Percentiles rank a stretch among this genome's conserved stretches.
Evolutionary conservation across 331 rosid species (phyloP).

Genomic region (Quercus phellos): DNA sequence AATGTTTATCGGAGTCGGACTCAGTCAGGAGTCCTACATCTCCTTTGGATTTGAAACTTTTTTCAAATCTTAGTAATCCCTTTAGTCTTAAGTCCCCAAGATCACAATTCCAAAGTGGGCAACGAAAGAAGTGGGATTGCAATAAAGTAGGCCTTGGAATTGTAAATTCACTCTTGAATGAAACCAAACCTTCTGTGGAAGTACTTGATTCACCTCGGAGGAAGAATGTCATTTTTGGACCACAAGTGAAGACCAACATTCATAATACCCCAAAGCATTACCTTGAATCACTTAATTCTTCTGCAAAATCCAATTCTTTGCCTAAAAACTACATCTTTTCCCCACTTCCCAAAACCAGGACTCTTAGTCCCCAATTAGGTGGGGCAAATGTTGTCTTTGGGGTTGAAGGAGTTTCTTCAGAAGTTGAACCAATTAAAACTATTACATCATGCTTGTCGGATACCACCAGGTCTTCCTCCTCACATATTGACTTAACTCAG

Average conservation of each 20-base stretch:
- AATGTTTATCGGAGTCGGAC: slow-evolving; percentile 51
- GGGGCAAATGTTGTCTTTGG: slow-evolving; percentile 28
- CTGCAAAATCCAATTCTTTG: slow-evolving; percentile 54
- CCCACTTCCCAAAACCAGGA: slow-evolving; percentile 30
- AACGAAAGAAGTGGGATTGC: slow-evolving; percentile 40
- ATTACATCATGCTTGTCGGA: slow-evolving; percentile 32
- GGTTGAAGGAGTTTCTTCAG: slow-evolving; percentile 19
- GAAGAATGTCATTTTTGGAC: slow-evolving; percentile 65
- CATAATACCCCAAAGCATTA: slow-evolving; percentile 33
- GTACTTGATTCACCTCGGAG: slow-evolving; percentile 37
- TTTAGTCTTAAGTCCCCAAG: slow-evolving; percentile 36
- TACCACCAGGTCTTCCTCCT: slow-evolving; percentile 37
- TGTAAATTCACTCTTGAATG: slow-evolving; percentile 57
- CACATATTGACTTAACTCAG: slow-evolving; percentile 19
- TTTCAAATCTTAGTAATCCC: slow-evolving; percentile 55
- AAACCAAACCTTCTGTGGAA: slow-evolving; percentile 40
- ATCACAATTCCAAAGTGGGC: slow-evolving; percentile 32
- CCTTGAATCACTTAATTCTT: slow-evolving; percentile 34
- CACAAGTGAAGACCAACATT: slow-evolving; percentile 49
- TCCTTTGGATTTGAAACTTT: slow-evolving; percentile 62
- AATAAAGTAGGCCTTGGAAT: slow-evolving; percentile 72
- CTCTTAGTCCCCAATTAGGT: slow-evolving; percentile 28
- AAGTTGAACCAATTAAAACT: slow-evolving; percentile 28
- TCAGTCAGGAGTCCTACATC: slow-evolving; percentile 77
- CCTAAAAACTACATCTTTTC: slow-evolving; percentile 64